Base-by-base conservation (phyloP, 129 eudicot genomes). In the Heracleum sosnowskyi region DNA sequence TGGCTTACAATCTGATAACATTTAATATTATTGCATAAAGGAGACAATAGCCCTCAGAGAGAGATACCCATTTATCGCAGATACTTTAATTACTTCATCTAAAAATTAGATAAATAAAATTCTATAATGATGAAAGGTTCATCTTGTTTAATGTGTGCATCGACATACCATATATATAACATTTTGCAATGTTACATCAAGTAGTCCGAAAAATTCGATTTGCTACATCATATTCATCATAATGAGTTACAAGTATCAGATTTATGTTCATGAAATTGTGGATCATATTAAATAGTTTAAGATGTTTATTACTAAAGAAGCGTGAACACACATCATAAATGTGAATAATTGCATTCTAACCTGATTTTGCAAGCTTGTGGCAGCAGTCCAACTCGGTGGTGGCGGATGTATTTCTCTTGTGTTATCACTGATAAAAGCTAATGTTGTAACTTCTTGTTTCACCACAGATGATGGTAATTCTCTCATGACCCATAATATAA, bases 401-500 rank as follows among this genome's bases (percentile, higher is more conserved):
- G 39, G 72, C 72, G 86, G 89, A 80, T 84, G 85, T 74, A 83
- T 75, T 18, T 85, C 57, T 64, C 76, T 76, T 33, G 91, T 75
- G 77, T 85, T 70, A 47, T 92, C 96, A 51, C 80, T 87, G 72
- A 95, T 88, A 51, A 87, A 95, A 73, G 97, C 72, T 79, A 92
- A 86, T 34, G 90, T 92, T 80, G 78, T 78, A 51, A 94, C 81
- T 83, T 95, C 98, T 85, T 83, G 86, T 24, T 64, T 81, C 46
- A 79, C 78, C 13, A 83, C 78, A 45, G 80, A 76, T 8, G 96
- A 88, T 29, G 98, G 98, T 62, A 95, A 76, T 82, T 95, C 98
- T 86, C 96, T 90, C 98, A 95, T 95, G 74, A 88, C 85, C 89
- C 93, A 90, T 69, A 95, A 83, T 31, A 95, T 87, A 86, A 90